phyloP scores from a whole-genome alignment of 768 basidiomycete species.

The Agaricus sinodeliciosus region DNA sequence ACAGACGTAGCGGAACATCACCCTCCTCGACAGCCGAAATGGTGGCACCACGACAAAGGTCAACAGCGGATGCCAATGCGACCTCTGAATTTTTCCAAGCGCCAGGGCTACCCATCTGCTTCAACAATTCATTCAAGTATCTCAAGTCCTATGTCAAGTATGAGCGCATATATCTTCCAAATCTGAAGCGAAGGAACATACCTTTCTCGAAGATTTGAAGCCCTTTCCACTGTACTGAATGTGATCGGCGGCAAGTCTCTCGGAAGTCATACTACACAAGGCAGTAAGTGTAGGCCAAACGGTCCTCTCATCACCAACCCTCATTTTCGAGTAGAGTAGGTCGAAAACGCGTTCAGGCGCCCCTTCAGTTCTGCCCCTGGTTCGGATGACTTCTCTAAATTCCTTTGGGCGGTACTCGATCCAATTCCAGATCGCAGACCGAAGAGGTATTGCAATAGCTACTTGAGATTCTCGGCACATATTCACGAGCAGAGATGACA shows the following conservation, averaged over 20 bases:
- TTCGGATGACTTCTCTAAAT: constrained; percentile 64
- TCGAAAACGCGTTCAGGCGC: constrained; percentile 87
- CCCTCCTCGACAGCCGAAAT: constrained; percentile 30
- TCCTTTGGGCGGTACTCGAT: constrained; percentile 73
- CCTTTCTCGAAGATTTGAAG: constrained; percentile 33
- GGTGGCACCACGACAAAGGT: constrained; percentile 70
- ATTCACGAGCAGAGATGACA: constrained; percentile 76
- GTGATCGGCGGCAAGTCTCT: constrained; percentile 52
- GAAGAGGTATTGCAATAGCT: constrained; percentile 65
- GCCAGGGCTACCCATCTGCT: constrained; percentile 37
- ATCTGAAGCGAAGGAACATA: constrained; percentile 10
- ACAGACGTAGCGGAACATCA: constrained; percentile 52
- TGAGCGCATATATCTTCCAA: background rate
- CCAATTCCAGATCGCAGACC: constrained; percentile 88
- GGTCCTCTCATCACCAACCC: constrained; percentile 39
- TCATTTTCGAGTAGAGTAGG: constrained; percentile 48
- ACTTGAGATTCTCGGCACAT: constrained; percentile 71
- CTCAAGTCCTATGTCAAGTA: constrained; percentile 36
- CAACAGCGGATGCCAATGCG: constrained; percentile 65
- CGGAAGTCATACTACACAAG: constrained; percentile 68
- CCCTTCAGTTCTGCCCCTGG: constrained; percentile 65
- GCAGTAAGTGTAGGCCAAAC: constrained; percentile 80
- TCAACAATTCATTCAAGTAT: constrained; percentile 58
- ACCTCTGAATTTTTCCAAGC: constrained; percentile 58
- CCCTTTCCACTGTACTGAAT: constrained; percentile 8